Percentiles rank a stretch among this genome's conserved stretches.
phyloP scores from a whole-genome alignment of 768 basidiomycete genomes.

The Lyophyllum decastes region DNA sequence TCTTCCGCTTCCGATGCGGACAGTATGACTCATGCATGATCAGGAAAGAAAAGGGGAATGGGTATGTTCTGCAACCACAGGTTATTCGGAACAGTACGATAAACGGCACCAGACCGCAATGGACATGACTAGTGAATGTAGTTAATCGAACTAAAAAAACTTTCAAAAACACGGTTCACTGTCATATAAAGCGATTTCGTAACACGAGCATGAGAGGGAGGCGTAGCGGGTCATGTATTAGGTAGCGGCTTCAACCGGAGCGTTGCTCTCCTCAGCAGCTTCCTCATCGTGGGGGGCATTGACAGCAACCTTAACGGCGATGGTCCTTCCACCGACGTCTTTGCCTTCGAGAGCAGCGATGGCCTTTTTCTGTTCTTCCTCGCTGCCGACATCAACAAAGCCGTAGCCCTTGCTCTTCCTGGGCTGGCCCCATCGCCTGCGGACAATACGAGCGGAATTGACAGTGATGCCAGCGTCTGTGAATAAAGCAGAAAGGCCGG shows the following conservation, averaged over 20 bases:
- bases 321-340: slow-evolving; percentile 79
- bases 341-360: slow-evolving; percentile 86
- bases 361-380: slow-evolving; percentile 91
- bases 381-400: slow-evolving; percentile 91
- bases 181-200: slow-evolving; percentile 35
- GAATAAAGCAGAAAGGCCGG: slow-evolving; percentile 77
- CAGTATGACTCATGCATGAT: neutral
- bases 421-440: slow-evolving; percentile 79
- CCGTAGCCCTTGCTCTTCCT: slow-evolving; percentile 96
- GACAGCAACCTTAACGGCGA: slow-evolving; percentile 96
- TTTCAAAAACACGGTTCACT: slow-evolving; percentile 19
- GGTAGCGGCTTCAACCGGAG: slow-evolving; percentile 25
- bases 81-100: slow-evolving; percentile 27
- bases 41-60: neutral
- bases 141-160: slow-evolving; percentile 10
- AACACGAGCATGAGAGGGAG: slow-evolving; percentile 28
- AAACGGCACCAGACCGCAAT: slow-evolving; percentile 52
- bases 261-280: slow-evolving; percentile 34
- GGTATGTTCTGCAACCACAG: slow-evolving; percentile 18
- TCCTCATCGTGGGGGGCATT: slow-evolving; percentile 72
- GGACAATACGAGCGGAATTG: slow-evolving; percentile 86
- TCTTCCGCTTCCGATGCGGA: neutral
- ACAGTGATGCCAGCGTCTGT: slow-evolving; percentile 83
- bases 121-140: slow-evolving; percentile 29
- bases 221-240: slow-evolving; percentile 25